Evolutionary conservation across 2,329 filamentous ascomycete species (phyloP), one percentile per base, ranked within the genome.

Genomic region (Cercospora nicotianae): DNA sequence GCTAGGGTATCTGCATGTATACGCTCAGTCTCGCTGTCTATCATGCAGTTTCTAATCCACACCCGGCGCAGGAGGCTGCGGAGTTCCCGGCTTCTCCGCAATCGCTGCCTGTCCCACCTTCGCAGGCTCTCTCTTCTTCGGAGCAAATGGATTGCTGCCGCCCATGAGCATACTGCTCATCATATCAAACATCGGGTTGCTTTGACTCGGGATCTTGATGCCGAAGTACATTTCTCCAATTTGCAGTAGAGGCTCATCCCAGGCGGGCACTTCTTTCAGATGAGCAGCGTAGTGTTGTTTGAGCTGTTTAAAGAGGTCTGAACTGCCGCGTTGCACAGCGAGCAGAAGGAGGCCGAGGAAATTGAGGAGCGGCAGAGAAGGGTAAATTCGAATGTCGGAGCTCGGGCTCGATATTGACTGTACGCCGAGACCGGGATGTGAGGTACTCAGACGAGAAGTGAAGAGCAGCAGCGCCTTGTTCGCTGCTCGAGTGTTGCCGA

Each of bases 201-300:
- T 91, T 83, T 97, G 93, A 75, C 91, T 87, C 58, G 94, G 94
- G 77, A 93, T 90, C 82, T 89, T 87, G 78, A 99, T 96, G 39
- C 89, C 89, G 81, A 99, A 99, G 83, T 98, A 99, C 88, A 97
- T 94, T 83, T 99, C 94, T 60, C 91, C 94, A 75, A 99, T 90
- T 79, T 92, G 89, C 74, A 93, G 90, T 69, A 99, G 82, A 26
- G 92, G 86, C 68, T 85, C 93, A 36, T 89, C 87, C 94, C 94
- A 98, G 12, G 72, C 66, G 20, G 84, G 48, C 1, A 89, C 84
- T 74, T 98, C 94, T 75, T 89, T 89, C 67, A 98, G 86, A 75
- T 96, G 88, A 5, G 84, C 79, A 42, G 89, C 87, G 80, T 98
- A 99, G 77, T 96, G 95, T 68, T 86, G 87, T 74, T 90, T 88